Evolutionary conservation across 306 rosid genomes (phyloP).

Genomic region (Benincasa hispida): DNA sequence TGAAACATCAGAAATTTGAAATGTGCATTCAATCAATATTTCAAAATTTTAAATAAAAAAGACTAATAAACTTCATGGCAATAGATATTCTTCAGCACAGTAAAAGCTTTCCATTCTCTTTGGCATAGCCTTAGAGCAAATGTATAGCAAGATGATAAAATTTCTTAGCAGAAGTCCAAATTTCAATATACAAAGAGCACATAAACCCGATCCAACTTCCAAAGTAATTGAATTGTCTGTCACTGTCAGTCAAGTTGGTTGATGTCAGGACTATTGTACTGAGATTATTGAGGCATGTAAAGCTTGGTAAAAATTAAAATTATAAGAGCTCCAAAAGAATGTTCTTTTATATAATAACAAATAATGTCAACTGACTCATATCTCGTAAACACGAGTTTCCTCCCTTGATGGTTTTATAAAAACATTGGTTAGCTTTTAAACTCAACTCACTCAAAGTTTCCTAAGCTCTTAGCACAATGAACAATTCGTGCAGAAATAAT

Average conservation of each 20-base stretch:
- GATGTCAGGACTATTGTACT: not conserved
- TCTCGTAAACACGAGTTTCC: not conserved
- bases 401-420: not conserved
- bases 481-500: not conserved
- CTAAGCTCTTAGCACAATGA: not conserved
- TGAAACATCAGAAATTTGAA: slow-evolving; percentile 25
- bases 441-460: not conserved
- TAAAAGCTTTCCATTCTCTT: not conserved
- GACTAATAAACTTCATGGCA: not conserved
- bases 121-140: not conserved
- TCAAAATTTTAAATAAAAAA: not conserved
- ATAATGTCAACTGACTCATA: not conserved
- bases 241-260: not conserved
- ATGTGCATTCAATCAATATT: not conserved
- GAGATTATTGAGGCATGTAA: not conserved
- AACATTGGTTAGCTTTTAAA: not conserved
- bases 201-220: not conserved
- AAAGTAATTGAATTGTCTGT: not conserved
- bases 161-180: not conserved
- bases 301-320: not conserved
- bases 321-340: not conserved
- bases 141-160: not conserved
- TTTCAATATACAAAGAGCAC: not conserved
- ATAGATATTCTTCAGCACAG: not conserved
- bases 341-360: not conserved